phyloP scores from a whole-genome alignment of 352 stramenopile genomes.

The Phytophthora litchii region DNA sequence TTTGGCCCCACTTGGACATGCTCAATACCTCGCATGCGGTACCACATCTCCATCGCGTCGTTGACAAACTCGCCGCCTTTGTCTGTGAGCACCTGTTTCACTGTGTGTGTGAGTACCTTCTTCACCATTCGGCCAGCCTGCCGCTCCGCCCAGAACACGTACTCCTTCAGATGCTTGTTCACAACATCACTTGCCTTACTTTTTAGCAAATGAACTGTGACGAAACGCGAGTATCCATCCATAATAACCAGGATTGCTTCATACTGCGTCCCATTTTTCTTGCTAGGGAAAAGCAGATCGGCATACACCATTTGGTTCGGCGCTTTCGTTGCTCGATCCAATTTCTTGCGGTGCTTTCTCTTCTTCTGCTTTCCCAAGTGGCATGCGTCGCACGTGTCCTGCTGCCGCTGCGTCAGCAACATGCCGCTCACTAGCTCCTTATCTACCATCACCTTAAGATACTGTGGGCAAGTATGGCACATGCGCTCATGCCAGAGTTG shows the following conservation, averaged over 20 bases:
- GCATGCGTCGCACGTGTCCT: neutral
- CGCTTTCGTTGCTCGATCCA: conserved; percentile 8
- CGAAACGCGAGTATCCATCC: conserved; percentile 15
- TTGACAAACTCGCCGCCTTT: conserved; percentile 20
- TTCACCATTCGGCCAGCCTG: neutral
- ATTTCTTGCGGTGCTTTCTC: conserved; percentile 3
- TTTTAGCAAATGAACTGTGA: conserved; percentile 8
- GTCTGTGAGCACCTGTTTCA: conserved; percentile 7
- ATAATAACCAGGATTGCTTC: conserved; percentile 11
- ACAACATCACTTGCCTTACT: conserved; percentile 2
- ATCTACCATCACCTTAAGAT: too few species aligned
- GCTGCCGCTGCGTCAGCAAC: too few species aligned
- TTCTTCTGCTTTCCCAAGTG: conserved; percentile 18
- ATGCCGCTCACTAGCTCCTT: too few species aligned
- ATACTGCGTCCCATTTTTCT: conserved; percentile 1
- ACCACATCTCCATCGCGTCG: conserved; percentile 10
- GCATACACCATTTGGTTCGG: conserved; percentile 20
- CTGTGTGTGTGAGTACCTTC: neutral
- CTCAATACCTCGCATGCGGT: conserved; percentile 5
- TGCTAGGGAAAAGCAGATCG: conserved; percentile 9
- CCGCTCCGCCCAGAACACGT: conserved; percentile 1
- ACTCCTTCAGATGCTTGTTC: conserved; percentile 5
- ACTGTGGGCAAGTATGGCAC: too few species aligned
- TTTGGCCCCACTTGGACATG: conserved; percentile 2
- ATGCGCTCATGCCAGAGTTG: neutral